phyloP scores from a whole-genome alignment of 257 asterid species.

The Primulina eburnea region DNA sequence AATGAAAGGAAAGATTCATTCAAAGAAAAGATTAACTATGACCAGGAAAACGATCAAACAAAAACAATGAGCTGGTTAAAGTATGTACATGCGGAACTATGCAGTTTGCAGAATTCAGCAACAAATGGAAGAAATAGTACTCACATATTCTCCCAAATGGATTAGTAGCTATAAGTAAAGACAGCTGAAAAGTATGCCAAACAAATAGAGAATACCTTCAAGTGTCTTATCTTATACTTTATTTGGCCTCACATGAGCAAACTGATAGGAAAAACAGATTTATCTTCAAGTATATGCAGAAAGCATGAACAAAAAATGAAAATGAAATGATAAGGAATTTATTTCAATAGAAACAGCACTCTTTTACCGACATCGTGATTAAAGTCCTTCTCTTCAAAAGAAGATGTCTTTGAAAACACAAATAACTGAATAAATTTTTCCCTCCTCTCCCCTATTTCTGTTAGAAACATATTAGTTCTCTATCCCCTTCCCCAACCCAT shows the following conservation, averaged over 20 bases:
- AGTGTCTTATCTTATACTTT: not conserved
- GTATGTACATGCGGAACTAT: not conserved
- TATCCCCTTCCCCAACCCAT: not conserved
- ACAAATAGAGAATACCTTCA: not conserved
- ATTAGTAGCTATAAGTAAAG: not conserved
- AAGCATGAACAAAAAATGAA: not conserved
- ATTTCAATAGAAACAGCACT: not conserved
- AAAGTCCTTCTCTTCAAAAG: not conserved
- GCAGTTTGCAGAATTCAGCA: not conserved
- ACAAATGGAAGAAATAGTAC: not conserved
- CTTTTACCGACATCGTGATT: not conserved
- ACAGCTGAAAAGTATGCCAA: not conserved
- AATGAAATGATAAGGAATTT: not conserved
- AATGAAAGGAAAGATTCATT: not conserved
- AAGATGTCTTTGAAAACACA: not conserved
- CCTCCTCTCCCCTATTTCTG: not conserved
- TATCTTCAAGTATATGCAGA: not conserved
- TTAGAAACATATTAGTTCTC: not conserved
- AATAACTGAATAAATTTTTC: not conserved
- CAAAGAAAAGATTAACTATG: not conserved
- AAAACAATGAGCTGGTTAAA: not conserved
- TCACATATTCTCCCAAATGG: not conserved
- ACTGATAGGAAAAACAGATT: no score
- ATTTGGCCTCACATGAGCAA: not conserved
- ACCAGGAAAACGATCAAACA: slow-evolving; percentile 8